A percentile compares a stretch with the other conserved stretches of the same genome.
These are phyloP conservation scores for Leonotis leonurus DNA, from an alignment of 257 asterid genomes.

Conservation along the genomic window DNA sequence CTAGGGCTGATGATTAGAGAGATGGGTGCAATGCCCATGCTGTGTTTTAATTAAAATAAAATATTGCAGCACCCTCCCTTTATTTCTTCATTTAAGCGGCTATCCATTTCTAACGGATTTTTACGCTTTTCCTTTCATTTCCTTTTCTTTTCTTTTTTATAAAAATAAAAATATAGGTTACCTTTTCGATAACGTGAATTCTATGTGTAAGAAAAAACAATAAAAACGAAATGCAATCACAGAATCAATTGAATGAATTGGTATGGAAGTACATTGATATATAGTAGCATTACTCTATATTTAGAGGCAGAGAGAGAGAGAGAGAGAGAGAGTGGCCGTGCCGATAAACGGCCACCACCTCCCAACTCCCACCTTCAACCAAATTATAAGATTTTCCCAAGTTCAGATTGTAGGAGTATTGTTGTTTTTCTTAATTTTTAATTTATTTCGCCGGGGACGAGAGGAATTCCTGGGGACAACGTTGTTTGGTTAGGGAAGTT, in stretches of 20 bases:
- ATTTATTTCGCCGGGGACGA: not conserved
- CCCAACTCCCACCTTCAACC: conserved; percentile 11
- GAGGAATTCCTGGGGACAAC: conserved; percentile 33
- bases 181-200: conserved; percentile 19
- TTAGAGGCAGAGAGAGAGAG: conserved; percentile 12
- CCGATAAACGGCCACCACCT: conserved; percentile 41
- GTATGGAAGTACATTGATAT: conserved; percentile 3
- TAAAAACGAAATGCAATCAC: conserved; percentile 5
- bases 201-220: not conserved
- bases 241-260: conserved; percentile 16
- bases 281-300: not conserved
- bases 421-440: not conserved
- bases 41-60: no score
- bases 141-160: not conserved
- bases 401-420: not conserved
- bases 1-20: no score
- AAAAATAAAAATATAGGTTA: not conserved
- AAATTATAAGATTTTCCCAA: not conserved
- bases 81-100: conserved; percentile 33
- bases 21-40: no score
- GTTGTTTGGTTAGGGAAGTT: conserved; percentile 9
- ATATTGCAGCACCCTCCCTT: not conserved
- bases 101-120: conserved; percentile 57
- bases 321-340: conserved; percentile 37
- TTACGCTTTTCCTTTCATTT: conserved; percentile 5